A percentile compares a stretch with the other conserved stretches of the same genome.
Evolutionary conservation across 177 flowering plant species (phyloP).

Genomic region (Telopea speciosissima): DNA sequence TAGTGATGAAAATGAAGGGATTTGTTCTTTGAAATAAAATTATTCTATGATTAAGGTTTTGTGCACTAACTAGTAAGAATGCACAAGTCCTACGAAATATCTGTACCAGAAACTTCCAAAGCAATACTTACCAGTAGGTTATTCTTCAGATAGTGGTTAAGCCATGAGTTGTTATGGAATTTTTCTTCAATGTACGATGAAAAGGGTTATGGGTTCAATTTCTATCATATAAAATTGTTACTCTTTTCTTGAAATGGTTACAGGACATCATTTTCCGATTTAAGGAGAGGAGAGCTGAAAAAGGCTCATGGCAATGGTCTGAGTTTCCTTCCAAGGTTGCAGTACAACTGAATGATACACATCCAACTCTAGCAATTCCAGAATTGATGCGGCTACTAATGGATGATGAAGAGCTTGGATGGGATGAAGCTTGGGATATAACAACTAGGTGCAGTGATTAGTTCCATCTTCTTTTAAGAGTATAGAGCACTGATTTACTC

Average conservation of each 20-base stretch:
- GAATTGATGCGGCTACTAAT: slow-evolving; percentile 90
- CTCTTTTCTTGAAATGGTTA: slow-evolving; percentile 17
- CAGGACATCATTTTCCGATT: slow-evolving; percentile 90
- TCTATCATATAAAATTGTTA: no score
- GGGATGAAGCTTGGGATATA: slow-evolving; percentile 99
- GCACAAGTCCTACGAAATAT: no score
- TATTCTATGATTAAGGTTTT: no score
- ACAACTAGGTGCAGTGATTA: slow-evolving; percentile 48
- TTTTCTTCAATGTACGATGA: background rate
- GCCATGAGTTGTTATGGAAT: background rate
- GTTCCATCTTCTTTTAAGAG: slow-evolving; percentile 1
- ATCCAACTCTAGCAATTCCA: slow-evolving; percentile 96
- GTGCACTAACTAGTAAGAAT: no score
- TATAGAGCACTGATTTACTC: background rate
- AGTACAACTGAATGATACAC: slow-evolving; percentile 95
- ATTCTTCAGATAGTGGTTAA: background rate
- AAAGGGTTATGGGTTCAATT: no score
- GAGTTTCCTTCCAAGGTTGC: slow-evolving; percentile 91
- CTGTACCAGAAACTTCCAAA: no score
- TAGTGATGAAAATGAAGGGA: no score
- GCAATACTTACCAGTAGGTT: background rate
- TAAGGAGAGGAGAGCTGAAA: slow-evolving; percentile 69
- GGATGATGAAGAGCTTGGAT: slow-evolving; percentile 95
- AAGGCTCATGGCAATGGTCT: slow-evolving; percentile 57
- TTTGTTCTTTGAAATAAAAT: no score